phyloP scores from a whole-genome alignment of 805 yeast genomes.

The Metschnikowia cerradonensis region DNA sequence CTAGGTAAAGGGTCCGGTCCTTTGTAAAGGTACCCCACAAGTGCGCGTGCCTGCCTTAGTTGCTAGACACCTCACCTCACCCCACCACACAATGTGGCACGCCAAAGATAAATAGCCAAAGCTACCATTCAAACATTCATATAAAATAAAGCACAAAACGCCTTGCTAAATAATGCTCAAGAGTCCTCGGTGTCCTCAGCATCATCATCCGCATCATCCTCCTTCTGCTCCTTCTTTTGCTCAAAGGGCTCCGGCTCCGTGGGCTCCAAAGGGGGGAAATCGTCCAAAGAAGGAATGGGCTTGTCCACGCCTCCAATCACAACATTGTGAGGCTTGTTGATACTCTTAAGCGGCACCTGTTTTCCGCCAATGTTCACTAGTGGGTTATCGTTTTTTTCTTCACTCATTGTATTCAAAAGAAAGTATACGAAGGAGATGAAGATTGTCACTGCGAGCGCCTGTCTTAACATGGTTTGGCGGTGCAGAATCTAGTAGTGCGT shows the following conservation, averaged over 20 bases:
- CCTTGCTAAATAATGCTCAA: not conserved
- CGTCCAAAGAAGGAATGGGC: slow-evolving; percentile 15
- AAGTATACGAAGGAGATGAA: slow-evolving; percentile 8
- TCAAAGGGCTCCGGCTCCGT: slow-evolving; percentile 6
- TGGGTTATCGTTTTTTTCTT: slow-evolving; percentile 16
- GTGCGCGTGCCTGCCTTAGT: not conserved
- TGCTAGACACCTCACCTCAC: not conserved
- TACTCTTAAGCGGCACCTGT: slow-evolving; percentile 32
- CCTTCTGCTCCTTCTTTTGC: not conserved
- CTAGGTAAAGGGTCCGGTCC: not conserved
- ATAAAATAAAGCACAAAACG: too few relatives aligned
- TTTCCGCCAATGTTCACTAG: slow-evolving; percentile 32
- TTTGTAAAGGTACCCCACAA: not conserved
- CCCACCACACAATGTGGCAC: not conserved
- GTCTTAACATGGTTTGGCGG: slow-evolving; percentile 9
- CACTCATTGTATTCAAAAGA: slow-evolving; percentile 11
- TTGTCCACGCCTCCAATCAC: slow-evolving; percentile 17
- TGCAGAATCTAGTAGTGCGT: slow-evolving; percentile 9
- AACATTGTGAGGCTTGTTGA: slow-evolving; percentile 37
- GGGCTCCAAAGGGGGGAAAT: slow-evolving; percentile 18
- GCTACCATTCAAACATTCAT: not conserved
- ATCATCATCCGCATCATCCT: too few relatives aligned
- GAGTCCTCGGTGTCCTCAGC: not conserved
- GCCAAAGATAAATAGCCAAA: not conserved
- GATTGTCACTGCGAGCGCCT: slow-evolving; percentile 11